phyloP scores from a whole-genome alignment of 2,329 filamentous ascomycete genomes.

The Calonectria hongkongensis region DNA sequence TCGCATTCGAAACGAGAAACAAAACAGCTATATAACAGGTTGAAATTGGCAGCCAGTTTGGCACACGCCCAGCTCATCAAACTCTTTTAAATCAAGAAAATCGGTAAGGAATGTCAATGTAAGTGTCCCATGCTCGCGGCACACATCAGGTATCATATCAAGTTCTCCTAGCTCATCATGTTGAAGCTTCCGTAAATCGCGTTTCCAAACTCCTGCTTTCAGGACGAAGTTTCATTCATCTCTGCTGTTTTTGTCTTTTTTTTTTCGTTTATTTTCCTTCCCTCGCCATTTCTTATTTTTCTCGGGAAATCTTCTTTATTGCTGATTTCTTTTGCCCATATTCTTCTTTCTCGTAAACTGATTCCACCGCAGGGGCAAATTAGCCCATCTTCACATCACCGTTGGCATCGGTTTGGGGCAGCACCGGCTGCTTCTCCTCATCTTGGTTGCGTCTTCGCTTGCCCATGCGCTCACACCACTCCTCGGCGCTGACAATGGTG shows the following conservation, averaged over 20 bases:
- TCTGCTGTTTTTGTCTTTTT: slow-evolving; percentile 15
- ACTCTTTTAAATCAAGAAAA: slow-evolving; percentile 33
- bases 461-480: slow-evolving; percentile 89
- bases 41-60: slow-evolving; percentile 10
- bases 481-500: slow-evolving; percentile 92
- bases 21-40: slow-evolving; percentile 13
- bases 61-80: slow-evolving; percentile 9
- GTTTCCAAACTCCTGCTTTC: slow-evolving; percentile 29
- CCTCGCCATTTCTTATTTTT: slow-evolving; percentile 1
- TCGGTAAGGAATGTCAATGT: slow-evolving; percentile 38
- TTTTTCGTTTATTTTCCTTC: slow-evolving; percentile 5
- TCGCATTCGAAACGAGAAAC: slow-evolving; percentile 3
- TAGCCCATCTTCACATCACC: slow-evolving; percentile 57
- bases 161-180: slow-evolving; percentile 25
- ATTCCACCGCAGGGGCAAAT: slow-evolving; percentile 13
- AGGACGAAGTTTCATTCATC: slow-evolving; percentile 1
- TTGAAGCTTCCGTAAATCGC: slow-evolving; percentile 15
- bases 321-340: slow-evolving; percentile 18
- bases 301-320: slow-evolving; percentile 19
- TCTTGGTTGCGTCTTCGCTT: slow-evolving; percentile 55
- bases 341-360: background rate
- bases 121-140: slow-evolving; percentile 28
- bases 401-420: slow-evolving; percentile 53
- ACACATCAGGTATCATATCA: slow-evolving; percentile 42
- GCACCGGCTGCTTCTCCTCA: slow-evolving; percentile 52